phyloP scores from a whole-genome alignment of 2,329 filamentous ascomycete species.

The Talaromyces sp. region DNA sequence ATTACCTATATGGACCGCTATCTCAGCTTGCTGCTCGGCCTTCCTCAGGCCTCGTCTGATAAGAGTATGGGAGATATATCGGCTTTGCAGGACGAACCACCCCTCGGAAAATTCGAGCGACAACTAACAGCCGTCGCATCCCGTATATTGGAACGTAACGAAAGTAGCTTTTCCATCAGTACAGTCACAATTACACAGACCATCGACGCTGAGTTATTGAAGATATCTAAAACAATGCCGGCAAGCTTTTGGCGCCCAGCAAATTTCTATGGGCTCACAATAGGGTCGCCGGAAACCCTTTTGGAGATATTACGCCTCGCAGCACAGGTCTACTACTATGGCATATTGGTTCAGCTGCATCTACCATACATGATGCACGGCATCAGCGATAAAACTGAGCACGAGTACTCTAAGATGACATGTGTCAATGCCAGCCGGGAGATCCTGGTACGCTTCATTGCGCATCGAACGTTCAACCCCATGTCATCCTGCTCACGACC shows the following conservation, averaged over 20 bases:
- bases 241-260: conserved; percentile 37
- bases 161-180: conserved; percentile 21
- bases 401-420: conserved; percentile 35
- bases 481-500: conserved; percentile 33
- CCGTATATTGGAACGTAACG: conserved; percentile 40
- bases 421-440: conserved; percentile 41
- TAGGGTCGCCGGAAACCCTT: conserved; percentile 21
- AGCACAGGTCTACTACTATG: conserved; percentile 40
- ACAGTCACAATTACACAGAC: conserved; percentile 28
- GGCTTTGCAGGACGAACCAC: conserved; percentile 23
- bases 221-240: conserved; percentile 31
- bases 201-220: conserved; percentile 35
- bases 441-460: conserved; percentile 36
- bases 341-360: conserved; percentile 40
- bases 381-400: conserved; percentile 19
- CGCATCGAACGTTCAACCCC: conserved; percentile 31
- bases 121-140: conserved; percentile 32
- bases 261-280: conserved; percentile 21
- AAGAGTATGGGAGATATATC: conserved; percentile 21
- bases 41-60: conserved; percentile 31
- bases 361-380: conserved; percentile 38
- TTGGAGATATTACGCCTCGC: conserved; percentile 33
- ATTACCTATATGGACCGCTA: conserved; percentile 38
- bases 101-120: conserved; percentile 32
- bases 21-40: conserved; percentile 38